Evolutionary conservation across 2,329 filamentous ascomycete genomes (phyloP).

Genomic region (Arthroderma sp.): DNA sequence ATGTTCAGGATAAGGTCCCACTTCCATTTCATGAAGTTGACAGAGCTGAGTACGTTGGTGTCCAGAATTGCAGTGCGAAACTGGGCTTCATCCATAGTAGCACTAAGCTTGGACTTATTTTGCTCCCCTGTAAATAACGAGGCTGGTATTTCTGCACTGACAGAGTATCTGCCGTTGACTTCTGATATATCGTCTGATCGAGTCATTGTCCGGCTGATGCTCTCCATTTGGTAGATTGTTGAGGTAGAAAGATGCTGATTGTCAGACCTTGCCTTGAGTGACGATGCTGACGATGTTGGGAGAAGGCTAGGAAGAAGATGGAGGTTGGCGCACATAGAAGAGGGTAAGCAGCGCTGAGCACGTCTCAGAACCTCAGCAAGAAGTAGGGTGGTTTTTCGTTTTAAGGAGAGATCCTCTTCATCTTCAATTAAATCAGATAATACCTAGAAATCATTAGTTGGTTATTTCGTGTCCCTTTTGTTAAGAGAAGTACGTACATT

Average conservation of each 20-base stretch:
- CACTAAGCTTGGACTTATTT: constrained; percentile 44
- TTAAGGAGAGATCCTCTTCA: constrained; percentile 44
- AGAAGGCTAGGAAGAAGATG: constrained; percentile 84
- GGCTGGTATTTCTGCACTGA: constrained; percentile 36
- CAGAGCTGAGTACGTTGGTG: constrained; percentile 74
- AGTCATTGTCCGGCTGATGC: constrained; percentile 85
- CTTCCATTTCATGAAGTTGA: constrained; percentile 91
- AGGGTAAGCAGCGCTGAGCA: constrained; percentile 71
- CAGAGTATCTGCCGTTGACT: constrained; percentile 21
- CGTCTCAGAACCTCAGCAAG: constrained; percentile 87
- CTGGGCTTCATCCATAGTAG: constrained; percentile 51
- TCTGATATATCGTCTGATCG: constrained; percentile 49
- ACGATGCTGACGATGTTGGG: constrained; percentile 49
- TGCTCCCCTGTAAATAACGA: constrained; percentile 30
- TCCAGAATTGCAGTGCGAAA: constrained; percentile 54
- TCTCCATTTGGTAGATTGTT: constrained; percentile 96
- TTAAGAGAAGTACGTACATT: constrained; percentile 23
- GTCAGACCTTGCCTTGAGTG: constrained; percentile 52
- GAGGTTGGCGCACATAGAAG: constrained; percentile 67
- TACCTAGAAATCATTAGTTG: constrained; percentile 25
- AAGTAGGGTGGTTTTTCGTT: constrained; percentile 78
- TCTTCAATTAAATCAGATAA: constrained; percentile 41
- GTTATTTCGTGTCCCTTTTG: not conserved
- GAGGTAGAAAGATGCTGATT: constrained; percentile 70
- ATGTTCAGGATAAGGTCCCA: constrained; percentile 87